Percentiles rank a stretch among this genome's conserved stretches.
These are phyloP conservation scores for Metarhizium humberi DNA, from an alignment of 2,329 filamentous ascomycete genomes.

Conservation along the genomic window DNA sequence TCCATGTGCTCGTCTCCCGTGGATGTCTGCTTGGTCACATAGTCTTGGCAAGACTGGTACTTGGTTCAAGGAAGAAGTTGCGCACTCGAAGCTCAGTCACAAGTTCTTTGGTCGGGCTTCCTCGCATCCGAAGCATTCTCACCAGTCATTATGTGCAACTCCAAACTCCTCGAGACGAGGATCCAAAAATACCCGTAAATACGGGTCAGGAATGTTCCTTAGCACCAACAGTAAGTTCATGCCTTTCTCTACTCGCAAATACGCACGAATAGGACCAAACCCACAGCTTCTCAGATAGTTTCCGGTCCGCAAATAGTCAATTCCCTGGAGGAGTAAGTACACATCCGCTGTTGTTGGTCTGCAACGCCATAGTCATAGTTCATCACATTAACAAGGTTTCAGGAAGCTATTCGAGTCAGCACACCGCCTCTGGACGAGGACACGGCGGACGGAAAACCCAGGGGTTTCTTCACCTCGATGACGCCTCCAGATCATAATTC, in stretches of 20 bases:
- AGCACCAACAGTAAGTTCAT: slow-evolving; percentile 3
- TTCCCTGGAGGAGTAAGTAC: slow-evolving; percentile 26
- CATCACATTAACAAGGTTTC: background rate
- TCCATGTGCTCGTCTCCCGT: slow-evolving; percentile 1
- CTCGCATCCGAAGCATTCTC: slow-evolving; percentile 30
- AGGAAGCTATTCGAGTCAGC: slow-evolving; percentile 40
- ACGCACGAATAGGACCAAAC: background rate
- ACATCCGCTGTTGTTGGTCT: background rate
- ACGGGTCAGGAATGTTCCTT: background rate
- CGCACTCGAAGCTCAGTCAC: slow-evolving; percentile 17
- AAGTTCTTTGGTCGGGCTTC: slow-evolving; percentile 32
- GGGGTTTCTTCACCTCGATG: slow-evolving; percentile 35
- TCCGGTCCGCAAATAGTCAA: slow-evolving; percentile 11
- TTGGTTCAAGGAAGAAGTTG: slow-evolving; percentile 23
- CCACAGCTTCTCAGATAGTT: slow-evolving; percentile 8
- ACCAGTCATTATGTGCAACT: slow-evolving; percentile 25
- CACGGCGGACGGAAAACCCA: slow-evolving; percentile 25
- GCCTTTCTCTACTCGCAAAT: background rate
- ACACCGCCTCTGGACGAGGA: slow-evolving; percentile 35
- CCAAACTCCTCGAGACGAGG: slow-evolving; percentile 17
- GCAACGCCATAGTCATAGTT: background rate
- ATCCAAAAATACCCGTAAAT: slow-evolving; percentile 1
- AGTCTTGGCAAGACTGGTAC: slow-evolving; percentile 14
- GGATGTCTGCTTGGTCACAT: slow-evolving; percentile 11
- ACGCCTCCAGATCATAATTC: slow-evolving; percentile 16